Base-by-base conservation (phyloP, 2,329 filamentous ascomycete genomes). In the Byssochlamys sp. region DNA sequence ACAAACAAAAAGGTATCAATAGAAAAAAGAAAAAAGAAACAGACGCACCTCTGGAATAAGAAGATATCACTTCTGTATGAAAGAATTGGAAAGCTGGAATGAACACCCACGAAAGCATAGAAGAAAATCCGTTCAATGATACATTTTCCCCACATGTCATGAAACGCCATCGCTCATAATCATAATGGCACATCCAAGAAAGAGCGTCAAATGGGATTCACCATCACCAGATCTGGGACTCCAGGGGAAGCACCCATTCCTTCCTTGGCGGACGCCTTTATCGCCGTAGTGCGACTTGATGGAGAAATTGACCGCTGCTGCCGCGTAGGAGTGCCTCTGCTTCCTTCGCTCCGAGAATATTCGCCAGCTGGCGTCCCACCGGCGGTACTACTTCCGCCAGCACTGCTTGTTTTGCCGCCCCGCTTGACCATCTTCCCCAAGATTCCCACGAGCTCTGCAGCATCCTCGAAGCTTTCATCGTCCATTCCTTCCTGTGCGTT, bases 381-480 rank as follows among this genome's bases (percentile, higher is more conserved):
- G 9, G 63, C 66, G 1, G 66, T 68, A 59, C 70, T 74, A 54
- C 70, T 72, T 4, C 63, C 65, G 0, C 62, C 63, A 9, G 58
- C 64, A 57, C 65, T 69, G 57, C 62, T 66, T 9, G 67, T 64
- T 56, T 75, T 76, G 0, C 69, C 68, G 6, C 87, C 87, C 54
- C 90, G 83, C 74, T 88, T 91, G 81, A 91, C 90, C 86, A 96
- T 94, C 67, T 87, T 89, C 5, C 90, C 90, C 0, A 97, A 73
- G 0, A 94, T 86, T 1, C 88, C 87, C 7, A 97, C 91, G 11
- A 96, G 80, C 66, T 92, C 88, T 58, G 90, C 91, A 0, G 91
- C 90, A 71, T 97, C 94, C 62, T 88, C 84, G 69, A 96, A 99
- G 78, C 94, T 95, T 63, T 95, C 90, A 67, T 97, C 91, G 59